phyloP scores from a whole-genome alignment of 2,329 filamentous ascomycete species.

The Beauveria brongniartii region DNA sequence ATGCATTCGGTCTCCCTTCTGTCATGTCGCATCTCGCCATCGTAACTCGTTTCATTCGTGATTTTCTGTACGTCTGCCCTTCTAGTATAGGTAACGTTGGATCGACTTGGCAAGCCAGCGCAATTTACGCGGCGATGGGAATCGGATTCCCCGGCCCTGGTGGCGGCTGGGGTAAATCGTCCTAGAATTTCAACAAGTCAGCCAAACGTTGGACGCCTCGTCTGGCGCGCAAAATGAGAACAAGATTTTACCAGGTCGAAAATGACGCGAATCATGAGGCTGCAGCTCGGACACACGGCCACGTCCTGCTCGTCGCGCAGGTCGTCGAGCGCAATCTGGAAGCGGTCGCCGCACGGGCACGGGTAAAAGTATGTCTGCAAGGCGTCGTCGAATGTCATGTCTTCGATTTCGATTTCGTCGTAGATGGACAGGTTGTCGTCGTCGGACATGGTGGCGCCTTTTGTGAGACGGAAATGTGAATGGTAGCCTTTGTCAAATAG shows the following conservation, averaged over 20 bases:
- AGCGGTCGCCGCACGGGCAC: slow-evolving; percentile 93
- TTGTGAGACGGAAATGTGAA: background rate
- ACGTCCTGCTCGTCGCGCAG: slow-evolving; percentile 85
- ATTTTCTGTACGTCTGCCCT: background rate
- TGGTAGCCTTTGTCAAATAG: too few species aligned
- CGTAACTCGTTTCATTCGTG: background rate
- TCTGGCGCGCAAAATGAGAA: background rate
- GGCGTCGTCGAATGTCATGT: slow-evolving; percentile 82
- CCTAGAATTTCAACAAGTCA: slow-evolving; percentile 20
- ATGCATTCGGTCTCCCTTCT: too few species aligned
- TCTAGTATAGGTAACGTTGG: background rate
- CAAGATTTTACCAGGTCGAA: slow-evolving; percentile 61
- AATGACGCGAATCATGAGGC: slow-evolving; percentile 91
- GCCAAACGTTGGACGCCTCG: too few species aligned
- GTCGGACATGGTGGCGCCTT: slow-evolving; percentile 46
- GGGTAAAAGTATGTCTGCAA: slow-evolving; percentile 92
- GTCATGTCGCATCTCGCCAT: background rate
- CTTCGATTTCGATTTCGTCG: slow-evolving; percentile 97
- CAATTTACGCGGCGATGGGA: slow-evolving; percentile 31
- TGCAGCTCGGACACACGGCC: slow-evolving; percentile 95
- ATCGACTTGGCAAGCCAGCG: background rate
- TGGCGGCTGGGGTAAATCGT: slow-evolving; percentile 35
- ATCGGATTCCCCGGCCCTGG: slow-evolving; percentile 26
- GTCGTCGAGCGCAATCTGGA: slow-evolving; percentile 81
- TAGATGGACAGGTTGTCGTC: slow-evolving; percentile 65